A percentile compares a stretch with the other conserved stretches of the same genome.
Evolutionary conservation across 192 early-diverging fungal species (phyloP).

Genomic region (Coemansia aciculifera): DNA sequence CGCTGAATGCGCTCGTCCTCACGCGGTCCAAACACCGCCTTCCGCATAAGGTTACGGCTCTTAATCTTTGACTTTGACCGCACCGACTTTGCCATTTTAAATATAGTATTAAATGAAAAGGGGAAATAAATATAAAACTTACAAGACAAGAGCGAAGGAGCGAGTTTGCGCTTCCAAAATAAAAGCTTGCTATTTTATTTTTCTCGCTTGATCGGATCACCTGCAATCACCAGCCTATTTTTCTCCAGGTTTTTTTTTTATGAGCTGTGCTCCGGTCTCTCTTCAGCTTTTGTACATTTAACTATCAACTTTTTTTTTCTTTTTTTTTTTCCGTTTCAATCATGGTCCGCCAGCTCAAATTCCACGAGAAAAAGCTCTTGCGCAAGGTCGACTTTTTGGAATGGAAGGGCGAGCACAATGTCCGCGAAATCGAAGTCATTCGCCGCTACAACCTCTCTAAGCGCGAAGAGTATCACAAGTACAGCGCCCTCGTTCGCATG

Average conservation of each 20-base stretch:
- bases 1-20: slow-evolving; percentile 50
- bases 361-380: slow-evolving; percentile 94
- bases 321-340: neutral
- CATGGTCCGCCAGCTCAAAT: slow-evolving; percentile 76
- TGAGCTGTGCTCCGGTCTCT: neutral
- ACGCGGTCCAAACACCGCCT: slow-evolving; percentile 37
- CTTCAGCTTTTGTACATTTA: slow-evolving; percentile 1
- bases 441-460: slow-evolving; percentile 85
- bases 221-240: neutral
- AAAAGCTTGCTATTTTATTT: slow-evolving; percentile 1
- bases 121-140: neutral
- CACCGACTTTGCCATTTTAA: slow-evolving; percentile 37
- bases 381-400: slow-evolving; percentile 93
- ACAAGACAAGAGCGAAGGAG: neutral
- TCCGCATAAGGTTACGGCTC: slow-evolving; percentile 41
- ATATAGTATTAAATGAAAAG: neutral
- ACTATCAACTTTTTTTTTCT: neutral
- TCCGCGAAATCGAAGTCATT: slow-evolving; percentile 85
- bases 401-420: slow-evolving; percentile 84
- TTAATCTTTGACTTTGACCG: slow-evolving; percentile 51
- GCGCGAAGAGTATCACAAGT: slow-evolving; percentile 78
- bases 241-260: neutral
- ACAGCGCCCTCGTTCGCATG: slow-evolving; percentile 79
- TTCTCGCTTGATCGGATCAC: slow-evolving; percentile 13
- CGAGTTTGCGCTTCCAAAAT: neutral